These are phyloP conservation scores for Reticulascus tulasneorum DNA, from an alignment of 2,329 filamentous ascomycete genomes.

Conservation along the genomic window DNA sequence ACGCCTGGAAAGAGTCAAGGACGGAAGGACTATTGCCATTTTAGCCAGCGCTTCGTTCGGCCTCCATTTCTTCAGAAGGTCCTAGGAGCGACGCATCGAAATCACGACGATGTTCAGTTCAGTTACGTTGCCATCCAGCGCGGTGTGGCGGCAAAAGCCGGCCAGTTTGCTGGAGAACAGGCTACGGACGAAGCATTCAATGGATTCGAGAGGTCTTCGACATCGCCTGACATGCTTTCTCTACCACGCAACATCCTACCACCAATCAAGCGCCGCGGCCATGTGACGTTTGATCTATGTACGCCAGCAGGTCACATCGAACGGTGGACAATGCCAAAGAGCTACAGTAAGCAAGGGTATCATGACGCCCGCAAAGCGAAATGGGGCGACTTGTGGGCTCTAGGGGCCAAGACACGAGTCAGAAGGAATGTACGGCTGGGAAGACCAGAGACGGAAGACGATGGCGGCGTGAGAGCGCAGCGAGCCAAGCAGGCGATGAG, in stretches of 20 bases:
- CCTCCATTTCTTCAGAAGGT: slow-evolving; percentile 78
- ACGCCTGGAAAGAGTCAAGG: slow-evolving; percentile 65
- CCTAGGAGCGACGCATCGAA: slow-evolving; percentile 63
- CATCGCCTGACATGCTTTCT: slow-evolving; percentile 53
- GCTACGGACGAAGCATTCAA: slow-evolving; percentile 65
- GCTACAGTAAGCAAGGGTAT: slow-evolving; percentile 77
- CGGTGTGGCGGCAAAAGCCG: slow-evolving; percentile 45
- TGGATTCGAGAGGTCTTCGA: slow-evolving; percentile 58
- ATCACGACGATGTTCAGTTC: slow-evolving; percentile 88
- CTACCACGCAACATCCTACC: slow-evolving; percentile 76
- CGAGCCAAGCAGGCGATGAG: slow-evolving; percentile 15
- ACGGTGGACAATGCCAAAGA: slow-evolving; percentile 87
- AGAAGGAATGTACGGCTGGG: slow-evolving; percentile 59
- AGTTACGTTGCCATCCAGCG: slow-evolving; percentile 85
- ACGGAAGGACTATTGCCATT: slow-evolving; percentile 87
- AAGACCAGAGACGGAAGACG: slow-evolving; percentile 31
- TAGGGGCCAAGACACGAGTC: slow-evolving; percentile 85
- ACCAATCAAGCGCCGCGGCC: slow-evolving; percentile 82
- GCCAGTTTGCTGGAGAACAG: slow-evolving; percentile 42
- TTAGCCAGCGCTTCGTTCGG: slow-evolving; percentile 82
- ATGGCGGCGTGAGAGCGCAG: slow-evolving; percentile 41
- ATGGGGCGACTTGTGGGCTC: slow-evolving; percentile 95
- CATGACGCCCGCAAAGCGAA: slow-evolving; percentile 84
- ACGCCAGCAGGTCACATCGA: slow-evolving; percentile 82
- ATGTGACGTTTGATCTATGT: slow-evolving; percentile 87